These are phyloP conservation scores for Anacardium occidentale DNA, from an alignment of 345 rosid genomes.

Conservation along the genomic window DNA sequence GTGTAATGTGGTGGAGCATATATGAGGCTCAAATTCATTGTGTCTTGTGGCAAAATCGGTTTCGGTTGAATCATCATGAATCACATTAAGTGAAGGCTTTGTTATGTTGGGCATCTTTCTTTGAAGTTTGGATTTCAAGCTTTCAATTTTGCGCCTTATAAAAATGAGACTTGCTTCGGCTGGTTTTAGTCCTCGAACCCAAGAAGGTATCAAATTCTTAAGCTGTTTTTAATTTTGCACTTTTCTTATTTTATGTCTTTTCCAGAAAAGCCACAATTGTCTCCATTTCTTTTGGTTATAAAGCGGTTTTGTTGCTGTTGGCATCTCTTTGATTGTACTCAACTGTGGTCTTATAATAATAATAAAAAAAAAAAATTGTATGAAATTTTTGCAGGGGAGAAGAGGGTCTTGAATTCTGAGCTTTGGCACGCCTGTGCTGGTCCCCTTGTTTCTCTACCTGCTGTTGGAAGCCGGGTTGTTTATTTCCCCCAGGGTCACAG, in stretches of 20 bases:
- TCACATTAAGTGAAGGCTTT: neutral
- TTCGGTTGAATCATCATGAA: constrained; percentile 45
- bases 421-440: constrained; percentile 99
- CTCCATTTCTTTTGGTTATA: neutral
- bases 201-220: constrained; percentile 57
- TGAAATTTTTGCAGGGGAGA: constrained; percentile 58
- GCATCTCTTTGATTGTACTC: constrained; percentile 11
- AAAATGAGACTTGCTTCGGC: constrained; percentile 87
- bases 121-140: constrained; percentile 25
- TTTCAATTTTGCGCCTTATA: constrained; percentile 2
- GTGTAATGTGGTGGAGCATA: constrained; percentile 36
- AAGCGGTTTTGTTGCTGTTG: no score
- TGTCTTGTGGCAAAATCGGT: constrained; percentile 52
- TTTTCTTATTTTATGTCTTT: constrained; percentile 11
- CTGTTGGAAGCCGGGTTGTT: constrained; percentile 93
- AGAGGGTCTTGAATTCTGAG: constrained; percentile 86
- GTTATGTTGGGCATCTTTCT: constrained; percentile 25
- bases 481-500: constrained; percentile 99
- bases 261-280: neutral
- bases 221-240: no score
- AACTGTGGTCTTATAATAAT: no score
- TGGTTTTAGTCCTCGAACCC: constrained; percentile 79
- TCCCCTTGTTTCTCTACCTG: constrained; percentile 95
- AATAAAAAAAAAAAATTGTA: no score
- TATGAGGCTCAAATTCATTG: constrained; percentile 54